These are phyloP conservation scores for Gnomoniopsis smithogilvyi DNA, from an alignment of 2,329 filamentous ascomycete species.

Conservation along the genomic window DNA sequence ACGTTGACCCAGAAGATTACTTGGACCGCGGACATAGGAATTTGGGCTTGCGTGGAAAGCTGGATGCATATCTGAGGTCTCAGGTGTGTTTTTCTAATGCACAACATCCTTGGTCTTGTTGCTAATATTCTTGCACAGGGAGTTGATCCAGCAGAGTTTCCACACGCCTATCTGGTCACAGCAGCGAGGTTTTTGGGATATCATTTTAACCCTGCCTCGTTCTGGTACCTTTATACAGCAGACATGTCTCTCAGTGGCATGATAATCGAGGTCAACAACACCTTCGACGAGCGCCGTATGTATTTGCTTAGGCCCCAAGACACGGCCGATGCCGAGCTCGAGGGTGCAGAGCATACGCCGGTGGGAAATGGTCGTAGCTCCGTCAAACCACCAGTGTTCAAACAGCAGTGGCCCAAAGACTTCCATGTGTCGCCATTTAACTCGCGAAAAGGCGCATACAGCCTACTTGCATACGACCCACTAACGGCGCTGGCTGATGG, in stretches of 20 bases:
- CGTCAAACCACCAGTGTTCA: slow-evolving; percentile 33
- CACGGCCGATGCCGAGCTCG: slow-evolving; percentile 14
- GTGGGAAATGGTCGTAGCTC: background rate
- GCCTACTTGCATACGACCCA: slow-evolving; percentile 46
- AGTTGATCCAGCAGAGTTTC: slow-evolving; percentile 57
- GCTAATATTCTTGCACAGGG: slow-evolving; percentile 37
- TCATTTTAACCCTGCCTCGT: slow-evolving; percentile 72
- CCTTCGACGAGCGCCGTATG: slow-evolving; percentile 68
- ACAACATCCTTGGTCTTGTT: slow-evolving; percentile 2
- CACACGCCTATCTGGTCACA: slow-evolving; percentile 68
- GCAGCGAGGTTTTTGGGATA: slow-evolving; percentile 67
- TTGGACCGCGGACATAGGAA: slow-evolving; percentile 50
- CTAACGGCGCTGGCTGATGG: slow-evolving; percentile 36
- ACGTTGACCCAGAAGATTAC: slow-evolving; percentile 59
- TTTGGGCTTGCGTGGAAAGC: slow-evolving; percentile 59
- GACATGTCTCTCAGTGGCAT: slow-evolving; percentile 58
- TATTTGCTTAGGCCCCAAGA: slow-evolving; percentile 53
- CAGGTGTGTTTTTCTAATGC: slow-evolving; percentile 41
- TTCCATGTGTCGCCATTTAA: slow-evolving; percentile 79
- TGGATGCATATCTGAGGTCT: slow-evolving; percentile 55
- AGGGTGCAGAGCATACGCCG: background rate
- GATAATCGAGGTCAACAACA: slow-evolving; percentile 74
- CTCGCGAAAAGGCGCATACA: slow-evolving; percentile 54
- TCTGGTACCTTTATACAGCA: slow-evolving; percentile 72
- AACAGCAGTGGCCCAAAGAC: slow-evolving; percentile 61